Base-by-base conservation (phyloP, 2,329 filamentous ascomycete species). In the Nothophoma quercina region DNA sequence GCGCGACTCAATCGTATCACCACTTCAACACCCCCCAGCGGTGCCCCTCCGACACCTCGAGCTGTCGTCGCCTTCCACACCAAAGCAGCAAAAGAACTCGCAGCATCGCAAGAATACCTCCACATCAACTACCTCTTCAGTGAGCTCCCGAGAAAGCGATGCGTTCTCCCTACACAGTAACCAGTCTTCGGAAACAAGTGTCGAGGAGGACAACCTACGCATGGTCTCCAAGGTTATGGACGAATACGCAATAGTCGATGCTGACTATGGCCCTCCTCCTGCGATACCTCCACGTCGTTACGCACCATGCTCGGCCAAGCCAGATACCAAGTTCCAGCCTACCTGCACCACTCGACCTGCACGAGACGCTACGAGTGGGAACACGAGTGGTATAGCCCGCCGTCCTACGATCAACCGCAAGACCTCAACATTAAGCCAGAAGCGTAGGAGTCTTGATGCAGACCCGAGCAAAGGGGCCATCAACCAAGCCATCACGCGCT, bases 121-220 rank as follows among this genome's bases (percentile, higher is more conserved):
- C 18, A 58, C 55, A 10, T 56, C 59, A 26, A 64, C 68, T n/a
- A 64, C 52, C 8, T 76, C 74, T 1, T 76, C 72, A 23, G 71
- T 70, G 46, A 70, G 73, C 10, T 73, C 70, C 1, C 61, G 59
- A 23, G 69, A 68, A 18, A 72, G 72, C 48, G 72, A 76, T 46
- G 63, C 69, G 15, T 73, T 69, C 7, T 78, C 77, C 7, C 56
- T 63, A 23, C 72, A 75, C 56, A 79, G 76, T 59, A 62, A 58
- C 35, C 62, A 61, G 13, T 75, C 74, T n/a, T 77, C 75, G 8
- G 60, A 69, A 56, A 75, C 75, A 7, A 77, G 75, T 50, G 51
- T 71, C 8, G 75, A 77, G 63, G 51, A 63, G 53, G 60, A 74
- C 55, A 43, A 58, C 59, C 28, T 55, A 21, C 51, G 13, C 40